phyloP scores from a whole-genome alignment of 2,329 filamentous ascomycete species.

The Rutstroemia sp. region DNA sequence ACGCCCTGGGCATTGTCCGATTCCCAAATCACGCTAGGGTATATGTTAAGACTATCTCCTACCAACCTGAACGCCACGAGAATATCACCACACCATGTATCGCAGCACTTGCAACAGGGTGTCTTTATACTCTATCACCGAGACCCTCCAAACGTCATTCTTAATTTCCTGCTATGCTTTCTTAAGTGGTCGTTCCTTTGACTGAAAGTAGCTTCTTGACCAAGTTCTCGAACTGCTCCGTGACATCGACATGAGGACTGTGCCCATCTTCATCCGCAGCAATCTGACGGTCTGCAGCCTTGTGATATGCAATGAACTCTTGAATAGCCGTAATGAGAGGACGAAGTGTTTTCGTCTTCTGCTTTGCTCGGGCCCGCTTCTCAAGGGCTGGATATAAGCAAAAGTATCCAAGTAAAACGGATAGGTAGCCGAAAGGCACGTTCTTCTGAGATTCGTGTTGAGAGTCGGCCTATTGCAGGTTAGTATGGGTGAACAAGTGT shows the following conservation, averaged over 20 bases:
- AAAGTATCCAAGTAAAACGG: slow-evolving; percentile 76
- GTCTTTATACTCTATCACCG: not conserved
- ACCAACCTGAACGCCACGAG: slow-evolving; percentile 4
- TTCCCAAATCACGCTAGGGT: slow-evolving; percentile 7
- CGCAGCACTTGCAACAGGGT: slow-evolving; percentile 1
- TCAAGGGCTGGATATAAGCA: slow-evolving; percentile 49
- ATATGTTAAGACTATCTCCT: slow-evolving; percentile 4
- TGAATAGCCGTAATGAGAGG: slow-evolving; percentile 49
- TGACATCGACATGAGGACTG: slow-evolving; percentile 38
- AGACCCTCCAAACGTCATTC: not conserved
- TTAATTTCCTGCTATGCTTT: not conserved
- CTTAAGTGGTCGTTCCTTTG: not conserved
- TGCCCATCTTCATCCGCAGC: slow-evolving; percentile 39
- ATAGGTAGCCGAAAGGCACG: slow-evolving; percentile 79
- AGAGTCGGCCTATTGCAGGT: slow-evolving; percentile 50
- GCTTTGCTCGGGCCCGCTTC: slow-evolving; percentile 32
- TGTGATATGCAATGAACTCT: slow-evolving; percentile 54
- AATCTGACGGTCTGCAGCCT: slow-evolving; percentile 44
- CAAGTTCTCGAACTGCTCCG: slow-evolving; percentile 22
- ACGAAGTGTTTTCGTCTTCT: slow-evolving; percentile 40
- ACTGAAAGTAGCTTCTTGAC: slow-evolving; percentile 16
- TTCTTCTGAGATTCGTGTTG: slow-evolving; percentile 70
- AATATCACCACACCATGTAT: slow-evolving; percentile 1
- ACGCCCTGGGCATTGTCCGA: not conserved
- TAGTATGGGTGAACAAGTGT: slow-evolving; percentile 3